Conservation (phyloP, 139 green algal genomes). For the Chlamydomonas eustigma region DNA sequence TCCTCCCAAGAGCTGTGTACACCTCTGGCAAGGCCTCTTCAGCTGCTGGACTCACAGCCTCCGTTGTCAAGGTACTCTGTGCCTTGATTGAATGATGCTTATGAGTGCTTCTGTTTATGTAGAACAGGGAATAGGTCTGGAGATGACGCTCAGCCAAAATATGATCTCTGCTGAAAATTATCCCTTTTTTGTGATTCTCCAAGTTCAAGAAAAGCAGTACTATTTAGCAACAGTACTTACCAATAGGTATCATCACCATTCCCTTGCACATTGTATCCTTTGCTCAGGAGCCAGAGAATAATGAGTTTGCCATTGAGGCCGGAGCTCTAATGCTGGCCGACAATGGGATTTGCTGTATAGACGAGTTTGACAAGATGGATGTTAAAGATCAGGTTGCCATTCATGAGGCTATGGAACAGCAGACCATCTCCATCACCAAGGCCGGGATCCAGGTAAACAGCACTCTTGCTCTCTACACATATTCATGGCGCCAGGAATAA, state of each 20-base stretch:
- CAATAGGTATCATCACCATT: too few species aligned
- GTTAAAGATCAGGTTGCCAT: conserved; percentile 75
- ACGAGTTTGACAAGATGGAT: conserved; percentile 98
- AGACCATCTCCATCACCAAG: conserved; percentile 98
- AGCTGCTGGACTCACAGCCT: conserved; percentile 94
- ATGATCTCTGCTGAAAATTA: too few species aligned
- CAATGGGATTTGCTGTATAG: conserved; percentile 96
- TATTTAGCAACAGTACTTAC: too few species aligned
- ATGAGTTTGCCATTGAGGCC: conserved; percentile 97
- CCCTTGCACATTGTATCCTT: too few species aligned
- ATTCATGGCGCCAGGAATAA: too few species aligned
- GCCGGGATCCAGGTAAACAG: conserved; percentile 88
- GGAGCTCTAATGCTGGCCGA: conserved; percentile 97
- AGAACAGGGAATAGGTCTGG: too few species aligned
- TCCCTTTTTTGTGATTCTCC: too few species aligned
- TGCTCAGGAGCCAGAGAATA: conserved; percentile 75
- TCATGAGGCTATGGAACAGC: conserved; percentile 93
- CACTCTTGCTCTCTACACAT: too few species aligned
- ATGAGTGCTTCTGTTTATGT: too few species aligned
- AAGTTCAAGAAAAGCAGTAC: too few species aligned
- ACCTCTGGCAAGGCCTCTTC: conserved; percentile 94
- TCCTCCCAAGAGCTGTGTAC: conserved; percentile 91
- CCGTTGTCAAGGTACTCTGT: conserved; percentile 91
- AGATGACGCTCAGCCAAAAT: too few species aligned
- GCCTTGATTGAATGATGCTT: too few species aligned